Evolutionary conservation across 441 rosid species (phyloP).

Genomic region (Croton setiger): DNA sequence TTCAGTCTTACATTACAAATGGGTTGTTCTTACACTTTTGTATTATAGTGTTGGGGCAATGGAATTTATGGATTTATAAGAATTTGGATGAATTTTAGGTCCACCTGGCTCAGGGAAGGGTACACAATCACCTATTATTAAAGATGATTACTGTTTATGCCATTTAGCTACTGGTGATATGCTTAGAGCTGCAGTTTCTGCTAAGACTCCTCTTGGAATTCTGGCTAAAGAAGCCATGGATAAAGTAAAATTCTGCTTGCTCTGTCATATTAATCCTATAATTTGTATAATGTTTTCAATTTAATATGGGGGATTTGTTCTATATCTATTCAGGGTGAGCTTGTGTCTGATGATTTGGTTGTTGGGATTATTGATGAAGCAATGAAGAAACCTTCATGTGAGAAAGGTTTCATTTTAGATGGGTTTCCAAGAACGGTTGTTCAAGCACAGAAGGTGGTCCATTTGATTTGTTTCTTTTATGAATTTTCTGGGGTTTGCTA

Average conservation of each 20-base stretch:
- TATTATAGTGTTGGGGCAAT: background rate
- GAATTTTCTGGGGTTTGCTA: background rate
- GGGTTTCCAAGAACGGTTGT: constrained; percentile 75
- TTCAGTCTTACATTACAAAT: background rate
- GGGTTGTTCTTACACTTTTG: background rate
- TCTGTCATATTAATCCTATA: background rate
- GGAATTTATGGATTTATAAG: background rate
- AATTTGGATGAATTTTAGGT: constrained; percentile 33
- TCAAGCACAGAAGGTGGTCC: constrained; percentile 62
- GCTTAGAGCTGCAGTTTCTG: constrained; percentile 79
- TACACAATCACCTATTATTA: constrained; percentile 69
- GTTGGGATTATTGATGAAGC: constrained; percentile 84
- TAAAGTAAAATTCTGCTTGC: constrained; percentile 33
- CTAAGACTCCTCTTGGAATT: constrained; percentile 72
- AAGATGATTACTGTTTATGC: constrained; percentile 35
- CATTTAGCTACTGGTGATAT: constrained; percentile 24
- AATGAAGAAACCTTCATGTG: constrained; percentile 67
- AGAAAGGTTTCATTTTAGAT: constrained; percentile 79
- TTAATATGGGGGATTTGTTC: background rate
- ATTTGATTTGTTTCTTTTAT: background rate
- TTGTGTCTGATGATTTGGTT: constrained; percentile 79
- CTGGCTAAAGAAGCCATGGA: constrained; percentile 88
- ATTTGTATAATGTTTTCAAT: background rate
- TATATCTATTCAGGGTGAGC: constrained; percentile 65
- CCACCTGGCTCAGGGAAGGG: constrained; percentile 92